Evolutionary conservation across 306 rosid species (phyloP).

Genomic region (Mimosa bimucronata): DNA sequence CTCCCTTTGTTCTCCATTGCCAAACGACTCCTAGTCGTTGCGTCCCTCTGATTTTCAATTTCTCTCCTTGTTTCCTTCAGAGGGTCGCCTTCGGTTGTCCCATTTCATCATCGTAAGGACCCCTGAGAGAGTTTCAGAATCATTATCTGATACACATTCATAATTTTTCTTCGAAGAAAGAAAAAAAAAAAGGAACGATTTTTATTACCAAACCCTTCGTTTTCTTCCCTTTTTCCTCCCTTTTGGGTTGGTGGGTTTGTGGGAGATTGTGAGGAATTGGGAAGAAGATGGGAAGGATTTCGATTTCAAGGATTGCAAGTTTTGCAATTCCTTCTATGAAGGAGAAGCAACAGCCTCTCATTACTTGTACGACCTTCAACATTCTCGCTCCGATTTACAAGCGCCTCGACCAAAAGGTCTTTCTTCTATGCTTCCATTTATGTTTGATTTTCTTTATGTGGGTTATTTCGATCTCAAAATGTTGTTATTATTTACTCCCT

Average conservation of each 20-base stretch:
- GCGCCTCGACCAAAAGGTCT: slow-evolving; percentile 74
- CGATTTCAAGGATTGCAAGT: slow-evolving; percentile 77
- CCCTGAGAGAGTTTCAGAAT: background rate
- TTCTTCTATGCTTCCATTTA: background rate
- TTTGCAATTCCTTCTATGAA: slow-evolving; percentile 71
- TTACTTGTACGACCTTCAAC: slow-evolving; percentile 94
- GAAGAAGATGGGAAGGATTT: slow-evolving; percentile 73
- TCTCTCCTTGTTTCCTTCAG: background rate
- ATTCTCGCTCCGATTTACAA: slow-evolving; percentile 99
- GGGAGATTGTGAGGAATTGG: background rate
- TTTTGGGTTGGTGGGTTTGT: slow-evolving; percentile 20
- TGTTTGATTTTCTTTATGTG: background rate
- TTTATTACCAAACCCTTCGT: background rate
- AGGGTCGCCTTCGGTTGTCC: background rate
- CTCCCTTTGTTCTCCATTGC: background rate
- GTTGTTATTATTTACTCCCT: background rate
- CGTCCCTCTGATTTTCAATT: slow-evolving; percentile 4
- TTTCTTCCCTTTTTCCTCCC: background rate
- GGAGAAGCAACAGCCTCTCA: slow-evolving; percentile 71
- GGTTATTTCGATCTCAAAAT: background rate
- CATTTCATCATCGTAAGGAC: background rate
- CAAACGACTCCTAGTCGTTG: background rate
- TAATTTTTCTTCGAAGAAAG: background rate
- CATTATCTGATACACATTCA: background rate
- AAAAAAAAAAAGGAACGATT: background rate